Percentiles rank a stretch among this genome's conserved stretches.
phyloP scores from a whole-genome alignment of 2,329 filamentous ascomycete genomes.

The Cercospora sp. region DNA sequence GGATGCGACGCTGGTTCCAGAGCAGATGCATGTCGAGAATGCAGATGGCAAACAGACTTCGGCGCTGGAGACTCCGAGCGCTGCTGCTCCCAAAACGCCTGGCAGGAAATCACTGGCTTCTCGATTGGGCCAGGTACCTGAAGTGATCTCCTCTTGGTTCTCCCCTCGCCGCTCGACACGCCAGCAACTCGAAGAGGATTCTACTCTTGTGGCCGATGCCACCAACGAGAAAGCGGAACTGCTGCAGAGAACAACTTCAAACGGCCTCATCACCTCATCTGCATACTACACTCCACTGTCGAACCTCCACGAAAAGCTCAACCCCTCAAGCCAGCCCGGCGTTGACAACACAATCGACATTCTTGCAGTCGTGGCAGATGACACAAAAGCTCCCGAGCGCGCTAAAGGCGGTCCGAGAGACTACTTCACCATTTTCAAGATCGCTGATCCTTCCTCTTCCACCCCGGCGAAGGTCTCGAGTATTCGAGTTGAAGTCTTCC shows the following conservation, averaged over 20 bases:
- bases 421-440: constrained; percentile 45
- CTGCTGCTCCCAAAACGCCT: constrained; percentile 15
- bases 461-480: constrained; percentile 14
- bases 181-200: constrained; percentile 12
- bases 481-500: constrained; percentile 45
- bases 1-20: background rate
- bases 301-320: constrained; percentile 42
- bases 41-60: background rate
- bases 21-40: background rate
- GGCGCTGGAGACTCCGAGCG: background rate
- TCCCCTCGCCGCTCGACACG: constrained; percentile 33
- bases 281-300: constrained; percentile 50
- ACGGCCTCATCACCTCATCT: constrained; percentile 25
- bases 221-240: constrained; percentile 7
- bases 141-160: constrained; percentile 42
- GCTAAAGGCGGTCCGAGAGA: constrained; percentile 47
- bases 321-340: constrained; percentile 41
- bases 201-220: background rate
- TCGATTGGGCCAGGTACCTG: constrained; percentile 37
- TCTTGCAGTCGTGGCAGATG: constrained; percentile 46
- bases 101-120: constrained; percentile 32
- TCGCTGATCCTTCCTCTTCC: constrained; percentile 41
- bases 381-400: constrained; percentile 38
- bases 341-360: constrained; percentile 43
- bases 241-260: constrained; percentile 12